Evolutionary conservation across 192 early-diverging fungal species (phyloP).

Genomic region (Dispira simplex): DNA sequence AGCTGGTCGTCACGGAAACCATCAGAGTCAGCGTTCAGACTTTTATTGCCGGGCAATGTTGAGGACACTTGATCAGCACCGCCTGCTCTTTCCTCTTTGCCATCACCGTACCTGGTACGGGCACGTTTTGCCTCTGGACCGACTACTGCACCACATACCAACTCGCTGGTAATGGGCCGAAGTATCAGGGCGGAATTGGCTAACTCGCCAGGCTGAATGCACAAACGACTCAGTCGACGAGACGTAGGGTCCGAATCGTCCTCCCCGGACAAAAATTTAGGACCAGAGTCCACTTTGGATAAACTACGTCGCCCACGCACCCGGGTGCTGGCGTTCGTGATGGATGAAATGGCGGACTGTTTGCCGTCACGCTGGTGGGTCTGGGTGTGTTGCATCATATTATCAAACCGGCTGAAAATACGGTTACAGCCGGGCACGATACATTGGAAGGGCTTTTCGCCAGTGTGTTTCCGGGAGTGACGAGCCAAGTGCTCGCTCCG

Average conservation of each 20-base stretch:
- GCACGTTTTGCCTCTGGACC: not conserved
- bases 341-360: conserved; percentile 30
- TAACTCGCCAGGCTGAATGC: conserved; percentile 8
- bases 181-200: conserved; percentile 7
- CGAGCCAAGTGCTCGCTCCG: conserved; percentile 30
- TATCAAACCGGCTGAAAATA: conserved; percentile 60
- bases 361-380: conserved; percentile 35
- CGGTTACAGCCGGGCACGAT: conserved; percentile 44
- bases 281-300: not conserved
- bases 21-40: not conserved
- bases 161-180: conserved; percentile 9
- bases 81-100: not conserved
- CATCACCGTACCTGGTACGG: not conserved
- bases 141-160: not conserved
- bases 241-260: conserved; percentile 2
- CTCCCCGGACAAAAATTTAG: not conserved
- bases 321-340: conserved; percentile 27
- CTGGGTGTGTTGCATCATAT: conserved; percentile 71
- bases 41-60: not conserved
- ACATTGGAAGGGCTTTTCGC: conserved; percentile 59
- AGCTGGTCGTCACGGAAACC: not conserved
- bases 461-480: conserved; percentile 30
- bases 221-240: conserved; percentile 8
- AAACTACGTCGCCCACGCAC: conserved; percentile 22
- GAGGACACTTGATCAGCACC: too few relatives aligned